Evolutionary conservation across 371 early-diverging fungal species (phyloP).

Genomic region (Rhizopus delemar): DNA sequence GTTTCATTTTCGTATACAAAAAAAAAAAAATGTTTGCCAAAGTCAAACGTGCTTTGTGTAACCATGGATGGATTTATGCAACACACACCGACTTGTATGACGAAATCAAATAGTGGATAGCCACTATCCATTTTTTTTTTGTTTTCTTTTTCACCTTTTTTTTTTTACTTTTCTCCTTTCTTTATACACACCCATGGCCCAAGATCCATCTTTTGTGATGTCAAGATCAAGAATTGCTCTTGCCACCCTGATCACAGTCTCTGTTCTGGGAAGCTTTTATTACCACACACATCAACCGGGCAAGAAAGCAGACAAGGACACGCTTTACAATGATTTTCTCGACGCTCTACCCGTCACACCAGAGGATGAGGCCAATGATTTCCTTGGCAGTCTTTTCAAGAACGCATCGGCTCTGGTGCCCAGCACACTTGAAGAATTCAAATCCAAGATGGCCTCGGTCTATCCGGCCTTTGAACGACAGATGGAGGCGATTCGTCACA

Average conservation of each 20-base stretch:
- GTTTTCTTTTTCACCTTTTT: neutral
- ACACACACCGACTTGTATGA: too few relatives aligned
- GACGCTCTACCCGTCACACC: slow-evolving; percentile 12
- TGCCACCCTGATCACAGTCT: slow-evolving; percentile 16
- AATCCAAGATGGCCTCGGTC: slow-evolving; percentile 18
- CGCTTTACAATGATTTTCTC: slow-evolving; percentile 18
- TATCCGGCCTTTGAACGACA: slow-evolving; percentile 33
- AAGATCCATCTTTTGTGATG: neutral
- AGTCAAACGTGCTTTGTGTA: too few relatives aligned
- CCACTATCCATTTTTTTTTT: neutral
- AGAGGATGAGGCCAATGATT: slow-evolving; percentile 4
- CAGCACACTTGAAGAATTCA: slow-evolving; percentile 26
- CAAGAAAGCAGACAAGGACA: slow-evolving; percentile 4
- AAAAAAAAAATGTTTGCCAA: too few relatives aligned
- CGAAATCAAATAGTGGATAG: too few relatives aligned
- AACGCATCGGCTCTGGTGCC: slow-evolving; percentile 10
- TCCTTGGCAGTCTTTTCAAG: slow-evolving; percentile 17
- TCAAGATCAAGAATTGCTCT: slow-evolving; percentile 18
- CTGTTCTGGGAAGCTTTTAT: slow-evolving; percentile 20
- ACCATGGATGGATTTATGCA: too few relatives aligned
- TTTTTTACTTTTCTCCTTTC: neutral
- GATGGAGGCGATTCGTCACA: slow-evolving; percentile 27
- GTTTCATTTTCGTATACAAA: too few relatives aligned
- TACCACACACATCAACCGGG: slow-evolving; percentile 4
- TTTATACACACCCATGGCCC: neutral